These are phyloP conservation scores for Capsicum rhomboideum DNA, from an alignment of 257 asterid species.

Conservation along the genomic window DNA sequence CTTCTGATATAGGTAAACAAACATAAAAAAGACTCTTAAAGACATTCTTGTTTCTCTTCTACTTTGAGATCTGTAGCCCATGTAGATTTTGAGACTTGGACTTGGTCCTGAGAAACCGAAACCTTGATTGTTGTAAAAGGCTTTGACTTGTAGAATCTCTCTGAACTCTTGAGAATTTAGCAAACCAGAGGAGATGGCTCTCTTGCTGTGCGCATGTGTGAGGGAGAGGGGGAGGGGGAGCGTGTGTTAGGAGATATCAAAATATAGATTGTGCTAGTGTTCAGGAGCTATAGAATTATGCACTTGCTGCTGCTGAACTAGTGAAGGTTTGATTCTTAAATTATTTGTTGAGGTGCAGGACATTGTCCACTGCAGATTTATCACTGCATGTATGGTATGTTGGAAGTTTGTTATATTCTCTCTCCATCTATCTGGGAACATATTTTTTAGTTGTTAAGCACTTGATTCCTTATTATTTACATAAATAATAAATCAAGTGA, in stretches of 20 bases:
- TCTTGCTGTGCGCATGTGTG: background rate
- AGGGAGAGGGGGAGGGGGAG: too few species aligned
- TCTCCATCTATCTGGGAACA: background rate
- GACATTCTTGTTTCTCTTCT: background rate
- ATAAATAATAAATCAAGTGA: background rate
- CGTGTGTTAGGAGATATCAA: background rate
- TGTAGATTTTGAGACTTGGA: background rate
- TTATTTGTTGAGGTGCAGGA: background rate
- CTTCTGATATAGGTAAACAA: background rate
- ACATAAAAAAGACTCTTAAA: background rate
- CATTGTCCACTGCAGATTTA: background rate
- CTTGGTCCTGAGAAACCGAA: background rate
- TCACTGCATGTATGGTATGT: background rate
- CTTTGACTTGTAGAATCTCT: background rate
- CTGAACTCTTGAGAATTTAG: background rate
- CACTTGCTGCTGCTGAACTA: background rate
- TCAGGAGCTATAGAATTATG: background rate
- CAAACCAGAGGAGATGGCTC: background rate
- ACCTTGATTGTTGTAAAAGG: background rate
- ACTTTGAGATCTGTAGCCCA: background rate
- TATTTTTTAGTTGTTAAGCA: background rate
- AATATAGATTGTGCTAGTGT: background rate
- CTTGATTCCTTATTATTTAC: background rate
- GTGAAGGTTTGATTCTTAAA: background rate
- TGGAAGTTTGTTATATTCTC: background rate